Percentiles rank a stretch among this genome's conserved stretches.
Conservation (phyloP, 345 rosid genomes). For the Acer negundo region DNA sequence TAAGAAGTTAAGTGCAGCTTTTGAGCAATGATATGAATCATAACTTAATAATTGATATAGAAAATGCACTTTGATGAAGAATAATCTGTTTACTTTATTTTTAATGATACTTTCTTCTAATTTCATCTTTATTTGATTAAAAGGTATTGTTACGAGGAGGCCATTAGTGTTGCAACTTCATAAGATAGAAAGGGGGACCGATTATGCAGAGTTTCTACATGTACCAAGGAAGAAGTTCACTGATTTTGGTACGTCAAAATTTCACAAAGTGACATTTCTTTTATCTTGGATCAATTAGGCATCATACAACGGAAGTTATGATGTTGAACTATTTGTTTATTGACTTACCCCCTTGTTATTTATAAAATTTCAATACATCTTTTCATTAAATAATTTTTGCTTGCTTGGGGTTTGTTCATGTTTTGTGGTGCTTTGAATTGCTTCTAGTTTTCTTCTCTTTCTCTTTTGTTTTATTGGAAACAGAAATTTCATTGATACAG, state of each 20-base stretch:
- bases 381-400: neutral
- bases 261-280: neutral
- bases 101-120: neutral
- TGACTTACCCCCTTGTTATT: neutral
- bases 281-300: neutral
- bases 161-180: slow-evolving; percentile 98
- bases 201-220: slow-evolving; percentile 97
- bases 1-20: neutral
- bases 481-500: neutral
- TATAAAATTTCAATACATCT: neutral
- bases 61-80: neutral
- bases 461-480: neutral
- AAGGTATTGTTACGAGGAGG: slow-evolving; percentile 96
- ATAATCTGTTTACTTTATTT: neutral
- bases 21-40: neutral
- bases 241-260: slow-evolving; percentile 71
- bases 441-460: neutral
- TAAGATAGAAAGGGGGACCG: slow-evolving; percentile 73
- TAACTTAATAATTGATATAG: slow-evolving; percentile 3
- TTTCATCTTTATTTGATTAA: slow-evolving; percentile 4
- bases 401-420: neutral
- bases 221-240: slow-evolving; percentile 74
- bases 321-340: neutral
- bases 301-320: neutral
- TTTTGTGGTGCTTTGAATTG: neutral